Evolutionary conservation across 1,284 basidiomycete species (phyloP).

Genomic region (Flammula alnicola): DNA sequence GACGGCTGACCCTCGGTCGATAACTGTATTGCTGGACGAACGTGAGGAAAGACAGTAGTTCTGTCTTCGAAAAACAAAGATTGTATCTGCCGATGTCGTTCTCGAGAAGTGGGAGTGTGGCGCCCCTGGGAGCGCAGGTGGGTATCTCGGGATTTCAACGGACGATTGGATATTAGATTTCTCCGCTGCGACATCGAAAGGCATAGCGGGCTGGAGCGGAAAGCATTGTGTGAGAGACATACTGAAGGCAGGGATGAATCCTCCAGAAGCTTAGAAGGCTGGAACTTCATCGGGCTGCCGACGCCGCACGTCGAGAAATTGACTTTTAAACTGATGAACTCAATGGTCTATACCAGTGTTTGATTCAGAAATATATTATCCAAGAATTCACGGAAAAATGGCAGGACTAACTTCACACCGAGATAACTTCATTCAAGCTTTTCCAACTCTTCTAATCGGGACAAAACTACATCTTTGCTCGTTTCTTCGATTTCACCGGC

Average conservation of each 20-base stretch:
- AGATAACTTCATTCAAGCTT: conserved; percentile 69
- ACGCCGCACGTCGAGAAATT: too few species aligned
- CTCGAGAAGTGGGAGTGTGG: conserved; percentile 8
- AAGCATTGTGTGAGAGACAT: neutral
- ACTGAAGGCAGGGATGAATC: neutral
- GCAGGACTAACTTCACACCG: conserved; percentile 16
- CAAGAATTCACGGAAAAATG: conserved; percentile 9
- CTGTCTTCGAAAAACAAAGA: neutral
- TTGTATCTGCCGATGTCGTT: conserved; percentile 13
- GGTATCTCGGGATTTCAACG: conserved; percentile 20
- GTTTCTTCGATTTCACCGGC: conserved; percentile 99
- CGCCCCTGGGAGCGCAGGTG: conserved; percentile 11
- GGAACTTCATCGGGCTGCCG: too few species aligned
- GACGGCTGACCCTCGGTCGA: conserved; percentile 18
- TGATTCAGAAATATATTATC: conserved; percentile 13
- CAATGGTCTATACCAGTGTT: conserved; percentile 3
- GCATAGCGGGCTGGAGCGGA: neutral
- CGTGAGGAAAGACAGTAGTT: conserved; percentile 9
- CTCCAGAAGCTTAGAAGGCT: too few species aligned
- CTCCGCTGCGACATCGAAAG: neutral
- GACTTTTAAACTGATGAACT: conserved; percentile 4
- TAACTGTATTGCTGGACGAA: conserved; percentile 12
- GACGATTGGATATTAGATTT: conserved; percentile 9
- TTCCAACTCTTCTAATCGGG: conserved; percentile 88
- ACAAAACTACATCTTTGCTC: conserved; percentile 92